These are phyloP conservation scores for Tetrastigma voinierianum DNA, from an alignment of 164 flowering plant species.

Conservation along the genomic window DNA sequence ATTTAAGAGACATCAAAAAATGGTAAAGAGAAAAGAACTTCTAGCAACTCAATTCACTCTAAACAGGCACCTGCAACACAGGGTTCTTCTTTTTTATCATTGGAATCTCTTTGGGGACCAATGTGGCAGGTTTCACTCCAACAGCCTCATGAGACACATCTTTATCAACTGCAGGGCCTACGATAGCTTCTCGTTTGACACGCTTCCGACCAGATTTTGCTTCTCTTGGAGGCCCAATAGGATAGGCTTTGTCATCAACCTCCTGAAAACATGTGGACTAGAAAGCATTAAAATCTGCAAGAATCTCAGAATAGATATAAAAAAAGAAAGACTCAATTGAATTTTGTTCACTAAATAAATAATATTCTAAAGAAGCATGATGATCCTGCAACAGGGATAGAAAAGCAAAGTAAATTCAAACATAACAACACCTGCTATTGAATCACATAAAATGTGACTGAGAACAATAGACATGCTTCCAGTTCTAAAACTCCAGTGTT, in stretches of 20 bases:
- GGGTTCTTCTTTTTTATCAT: slow-evolving; percentile 83
- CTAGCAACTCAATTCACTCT: no score
- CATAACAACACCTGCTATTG: no score
- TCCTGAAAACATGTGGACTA: slow-evolving; percentile 26
- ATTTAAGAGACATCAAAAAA: background rate
- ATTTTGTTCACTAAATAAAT: no score
- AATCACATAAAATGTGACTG: no score
- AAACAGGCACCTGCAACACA: slow-evolving; percentile 89
- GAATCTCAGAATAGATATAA: background rate
- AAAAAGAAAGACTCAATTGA: no score
- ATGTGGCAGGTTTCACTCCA: slow-evolving; percentile 71
- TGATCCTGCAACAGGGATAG: no score
- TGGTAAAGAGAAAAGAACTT: background rate
- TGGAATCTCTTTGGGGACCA: slow-evolving; percentile 88
- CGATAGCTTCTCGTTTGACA: slow-evolving; percentile 55
- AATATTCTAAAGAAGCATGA: no score
- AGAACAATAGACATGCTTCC: no score
- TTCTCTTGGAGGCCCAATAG: slow-evolving; percentile 12
- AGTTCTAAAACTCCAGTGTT: no score
- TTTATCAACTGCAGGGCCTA: slow-evolving; percentile 91
- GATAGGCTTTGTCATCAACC: slow-evolving; percentile 24
- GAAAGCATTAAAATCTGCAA: background rate
- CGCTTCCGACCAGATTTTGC: slow-evolving; percentile 47
- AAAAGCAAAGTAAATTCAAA: no score
- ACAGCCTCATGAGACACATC: slow-evolving; percentile 91